Evolutionary conservation across 2,329 filamentous ascomycete genomes (phyloP), one percentile per base, ranked within the genome.

Genomic region (Fusarium sp.): DNA sequence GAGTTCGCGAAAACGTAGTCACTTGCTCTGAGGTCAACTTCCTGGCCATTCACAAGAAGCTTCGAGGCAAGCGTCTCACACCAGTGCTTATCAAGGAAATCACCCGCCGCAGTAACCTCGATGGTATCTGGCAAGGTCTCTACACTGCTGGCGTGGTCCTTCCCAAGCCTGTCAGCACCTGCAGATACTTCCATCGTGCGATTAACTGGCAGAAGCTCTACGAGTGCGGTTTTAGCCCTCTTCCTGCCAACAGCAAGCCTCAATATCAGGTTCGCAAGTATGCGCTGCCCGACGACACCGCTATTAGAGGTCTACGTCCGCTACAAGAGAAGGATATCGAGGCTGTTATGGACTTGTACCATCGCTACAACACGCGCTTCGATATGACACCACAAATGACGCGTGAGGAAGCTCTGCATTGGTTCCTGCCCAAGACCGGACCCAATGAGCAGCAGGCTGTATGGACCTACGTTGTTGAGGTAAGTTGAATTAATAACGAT

Each of bases 41-140:
- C 83, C 90, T 99, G 72, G 97, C 95, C 77, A 91, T 99, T 59
- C 96, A 99, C 86, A 98, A 98, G 86, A 98, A 98, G 83, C 89
- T 99, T 32, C 93, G 96, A 53, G 90, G 92, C 62, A 98, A 98
- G 85, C 91, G 96, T 57, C 89, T 99, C 45, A 91, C 96, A 0
- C 96, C 96, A 0, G 92, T 98, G 3, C 89, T 99, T 56, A 99
- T 99, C 85, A 98, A 98, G 81, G 96, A 99, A 80, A 94, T 99
- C 75, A 99, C 96, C 8, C 91, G 96, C 50, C 89, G 94, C 70
- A 97, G 94, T 85, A 97, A 98, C 81, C 83, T 94, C 50, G 86
- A 92, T 70, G 92, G 91, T 60, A 91, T 97, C 72, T 98, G 92
- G 87, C 96, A 99, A 82, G 96, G 95, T 52, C 93, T 99, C 63